A percentile compares a stretch with the other conserved stretches of the same genome.
These are phyloP conservation scores for Vicia sativa DNA, from an alignment of 306 rosid species.

Conservation along the genomic window DNA sequence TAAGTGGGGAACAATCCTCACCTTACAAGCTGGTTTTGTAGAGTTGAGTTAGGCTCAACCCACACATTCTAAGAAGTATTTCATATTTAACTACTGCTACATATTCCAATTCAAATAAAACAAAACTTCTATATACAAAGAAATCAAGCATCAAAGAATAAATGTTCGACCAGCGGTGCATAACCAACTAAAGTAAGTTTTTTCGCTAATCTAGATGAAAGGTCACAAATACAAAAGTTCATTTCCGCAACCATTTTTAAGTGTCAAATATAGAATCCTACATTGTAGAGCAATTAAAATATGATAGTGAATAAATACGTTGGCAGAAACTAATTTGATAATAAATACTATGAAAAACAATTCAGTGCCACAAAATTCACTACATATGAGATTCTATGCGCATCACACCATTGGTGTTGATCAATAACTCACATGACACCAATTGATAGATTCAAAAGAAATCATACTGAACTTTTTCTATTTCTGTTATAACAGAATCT, in stretches of 20 bases:
- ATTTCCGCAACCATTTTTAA: background rate
- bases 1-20: no score
- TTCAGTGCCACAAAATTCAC: slow-evolving; percentile 17
- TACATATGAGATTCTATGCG: slow-evolving; percentile 26
- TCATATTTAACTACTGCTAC: slow-evolving; percentile 15
- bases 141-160: slow-evolving; percentile 24
- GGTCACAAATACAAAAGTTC: background rate
- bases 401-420: slow-evolving; percentile 21
- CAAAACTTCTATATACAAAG: slow-evolving; percentile 16
- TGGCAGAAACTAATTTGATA: slow-evolving; percentile 11
- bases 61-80: slow-evolving; percentile 26
- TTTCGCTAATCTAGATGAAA: slow-evolving; percentile 14
- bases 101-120: slow-evolving; percentile 28
- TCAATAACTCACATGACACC: slow-evolving; percentile 1
- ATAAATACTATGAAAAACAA: slow-evolving; percentile 29
- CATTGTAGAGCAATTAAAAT: slow-evolving; percentile 20
- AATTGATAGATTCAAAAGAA: no score
- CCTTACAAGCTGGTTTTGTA: no score
- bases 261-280: background rate
- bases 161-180: slow-evolving; percentile 15
- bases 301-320: background rate
- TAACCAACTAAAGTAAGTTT: slow-evolving; percentile 7
- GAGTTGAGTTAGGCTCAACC: no score
- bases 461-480: no score
- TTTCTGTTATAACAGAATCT: no score